These are phyloP conservation scores for Macrophomina tecta DNA, from an alignment of 2,329 filamentous ascomycete species.

Conservation along the genomic window DNA sequence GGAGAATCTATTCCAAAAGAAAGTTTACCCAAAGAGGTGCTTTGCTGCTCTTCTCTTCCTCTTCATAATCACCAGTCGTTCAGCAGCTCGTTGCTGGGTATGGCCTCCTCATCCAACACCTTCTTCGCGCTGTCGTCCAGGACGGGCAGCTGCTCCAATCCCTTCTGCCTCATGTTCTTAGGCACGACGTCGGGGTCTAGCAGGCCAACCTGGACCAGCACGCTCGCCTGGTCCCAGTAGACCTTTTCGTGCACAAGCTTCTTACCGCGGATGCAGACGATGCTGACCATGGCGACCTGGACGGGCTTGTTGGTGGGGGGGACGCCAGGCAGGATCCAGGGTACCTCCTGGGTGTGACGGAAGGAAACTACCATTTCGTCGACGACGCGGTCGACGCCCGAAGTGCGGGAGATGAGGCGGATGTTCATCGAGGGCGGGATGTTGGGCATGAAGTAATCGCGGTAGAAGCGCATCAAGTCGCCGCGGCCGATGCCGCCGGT, in stretches of 20 bases:
- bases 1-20: background rate
- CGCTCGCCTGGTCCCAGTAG: constrained; percentile 66
- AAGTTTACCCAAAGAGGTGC: background rate
- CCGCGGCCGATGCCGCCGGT: constrained; percentile 51
- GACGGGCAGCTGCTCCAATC: constrained; percentile 50
- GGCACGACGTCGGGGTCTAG: constrained; percentile 62
- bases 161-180: constrained; percentile 45
- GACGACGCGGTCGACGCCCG: constrained; percentile 63
- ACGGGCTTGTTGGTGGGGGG: constrained; percentile 62
- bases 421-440: constrained; percentile 61
- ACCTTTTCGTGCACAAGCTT: constrained; percentile 63
- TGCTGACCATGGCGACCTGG: constrained; percentile 61
- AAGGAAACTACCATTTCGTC: constrained; percentile 65
- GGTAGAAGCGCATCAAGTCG: constrained; percentile 59
- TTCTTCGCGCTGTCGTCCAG: constrained; percentile 48
- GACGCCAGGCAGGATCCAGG: constrained; percentile 65
- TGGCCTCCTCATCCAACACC: constrained; percentile 45
- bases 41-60: background rate
- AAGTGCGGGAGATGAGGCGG: constrained; percentile 60
- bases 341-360: constrained; percentile 61
- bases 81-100: constrained; percentile 42
- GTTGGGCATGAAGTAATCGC: constrained; percentile 60
- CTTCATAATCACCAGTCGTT: constrained; percentile 34
- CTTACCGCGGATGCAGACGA: constrained; percentile 60
- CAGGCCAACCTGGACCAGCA: constrained; percentile 62